Evolutionary conservation across 768 basidiomycete species (phyloP), one percentile per base, ranked within the genome.

Genomic region (Podaxis sp.): DNA sequence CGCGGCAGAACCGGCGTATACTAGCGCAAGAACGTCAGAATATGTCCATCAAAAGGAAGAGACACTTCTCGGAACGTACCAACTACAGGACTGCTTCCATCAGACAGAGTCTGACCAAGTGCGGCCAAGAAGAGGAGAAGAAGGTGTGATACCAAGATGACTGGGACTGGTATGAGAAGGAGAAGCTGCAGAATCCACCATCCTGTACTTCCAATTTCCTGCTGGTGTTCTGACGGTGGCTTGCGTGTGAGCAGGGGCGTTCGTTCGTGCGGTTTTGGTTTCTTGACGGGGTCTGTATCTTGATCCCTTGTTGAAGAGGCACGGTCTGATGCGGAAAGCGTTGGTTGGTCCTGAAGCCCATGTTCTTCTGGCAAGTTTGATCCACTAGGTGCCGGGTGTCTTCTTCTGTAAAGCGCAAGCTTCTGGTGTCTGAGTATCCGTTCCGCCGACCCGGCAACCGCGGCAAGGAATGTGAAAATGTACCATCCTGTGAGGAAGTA

Each of bases 401-500:
- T 40, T 8, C 15, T 59, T 15, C n/a, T 46, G 22, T 64, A 42
- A 24, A 30, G 28, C 24, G 51, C 33, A 17, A 70, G 56, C 22
- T 51, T 38, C 26, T 19, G 30, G 15, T 42, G 49, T 26, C 49
- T 26, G 7, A 59, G 24, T 4, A 52, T 39, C 33, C 58, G 58
- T 24, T 59, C 58, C 42, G 70, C 19, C 2, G 72, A 57, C 2
- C 67, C 76, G 68, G 80, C 84, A 12, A 77, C 59, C 3, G 74
- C 73, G 2, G 71, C 75, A 9, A 83, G 56, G 1, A 79, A 57
- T 28, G 79, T 72, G 1, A 77, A 84, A 1, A 82, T 62, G 61
- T 88, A 82, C 83, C 86, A 87, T 2, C 77, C 76, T 0, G 81
- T 84, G 33, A 87, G 66, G 65, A 85, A 80, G 68, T 89, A 90